phyloP scores from a whole-genome alignment of 2,329 filamentous ascomycete genomes.

The Magnaporthiopsis poae region DNA sequence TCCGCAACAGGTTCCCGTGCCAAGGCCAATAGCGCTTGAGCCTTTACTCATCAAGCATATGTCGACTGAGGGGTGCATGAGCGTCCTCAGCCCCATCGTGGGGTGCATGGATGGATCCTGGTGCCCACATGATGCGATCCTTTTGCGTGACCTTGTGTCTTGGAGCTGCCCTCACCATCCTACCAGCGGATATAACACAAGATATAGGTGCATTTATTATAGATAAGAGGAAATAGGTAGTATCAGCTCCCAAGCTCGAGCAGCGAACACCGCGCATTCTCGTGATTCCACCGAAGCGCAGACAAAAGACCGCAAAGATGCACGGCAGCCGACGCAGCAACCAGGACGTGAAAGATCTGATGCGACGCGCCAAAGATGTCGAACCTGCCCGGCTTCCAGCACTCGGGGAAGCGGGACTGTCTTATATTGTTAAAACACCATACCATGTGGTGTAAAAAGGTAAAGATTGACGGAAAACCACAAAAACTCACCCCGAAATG shows the following conservation, averaged over 20 bases:
- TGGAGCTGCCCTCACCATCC: too few relatives aligned
- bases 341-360: conserved; percentile 36
- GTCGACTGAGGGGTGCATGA: not conserved
- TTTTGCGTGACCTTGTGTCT: too few relatives aligned
- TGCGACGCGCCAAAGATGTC: conserved; percentile 36
- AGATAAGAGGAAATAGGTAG: not conserved
- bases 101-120: too few relatives aligned
- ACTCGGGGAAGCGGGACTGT: conserved; percentile 35
- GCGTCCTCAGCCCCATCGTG: not conserved
- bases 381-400: conserved; percentile 30
- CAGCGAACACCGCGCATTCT: conserved; percentile 1
- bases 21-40: not conserved
- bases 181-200: too few relatives aligned
- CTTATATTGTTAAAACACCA: not conserved
- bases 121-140: too few relatives aligned
- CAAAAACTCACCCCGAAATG: conserved; percentile 9
- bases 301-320: conserved; percentile 26
- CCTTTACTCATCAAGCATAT: not conserved
- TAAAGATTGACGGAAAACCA: not conserved
- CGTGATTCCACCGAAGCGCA: conserved; percentile 17
- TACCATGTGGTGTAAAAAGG: not conserved
- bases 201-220: not conserved
- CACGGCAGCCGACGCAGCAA: conserved; percentile 29
- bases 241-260: not conserved
- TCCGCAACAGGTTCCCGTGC: too few relatives aligned